Conservation (phyloP, 371 early-diverging fungal species). For the Rhizopus sp. region DNA sequence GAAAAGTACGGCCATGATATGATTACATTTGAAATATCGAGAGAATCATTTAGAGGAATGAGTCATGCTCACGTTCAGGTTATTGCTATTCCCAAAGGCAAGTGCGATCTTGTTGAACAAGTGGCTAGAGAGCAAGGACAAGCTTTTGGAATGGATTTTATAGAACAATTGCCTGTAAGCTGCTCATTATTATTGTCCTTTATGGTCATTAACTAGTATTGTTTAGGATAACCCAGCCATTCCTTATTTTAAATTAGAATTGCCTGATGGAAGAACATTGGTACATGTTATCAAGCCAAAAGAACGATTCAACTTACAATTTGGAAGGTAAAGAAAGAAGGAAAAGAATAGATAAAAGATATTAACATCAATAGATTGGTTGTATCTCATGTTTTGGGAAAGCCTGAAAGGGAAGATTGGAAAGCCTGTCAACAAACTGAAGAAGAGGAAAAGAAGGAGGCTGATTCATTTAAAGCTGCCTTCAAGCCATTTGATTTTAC, state of each 20-base stretch:
- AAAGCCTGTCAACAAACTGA: slow-evolving; percentile 59
- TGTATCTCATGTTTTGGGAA: slow-evolving; percentile 60
- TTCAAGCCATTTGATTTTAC: slow-evolving; percentile 62
- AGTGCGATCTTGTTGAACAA: slow-evolving; percentile 32
- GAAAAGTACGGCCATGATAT: slow-evolving; percentile 53
- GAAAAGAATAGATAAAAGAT: not conserved
- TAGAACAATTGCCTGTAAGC: slow-evolving; percentile 50
- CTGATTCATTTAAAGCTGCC: slow-evolving; percentile 52
- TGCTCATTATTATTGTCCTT: not conserved
- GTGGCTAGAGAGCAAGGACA: slow-evolving; percentile 40
- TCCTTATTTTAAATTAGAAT: slow-evolving; percentile 67
- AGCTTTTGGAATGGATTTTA: slow-evolving; percentile 34
- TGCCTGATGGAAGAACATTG: slow-evolving; percentile 55
- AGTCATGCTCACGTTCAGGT: slow-evolving; percentile 73
- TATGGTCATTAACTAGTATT: not conserved
- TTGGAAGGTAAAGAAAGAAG: slow-evolving; percentile 56
- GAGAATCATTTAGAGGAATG: slow-evolving; percentile 44
- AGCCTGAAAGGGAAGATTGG: slow-evolving; percentile 75
- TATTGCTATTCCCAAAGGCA: slow-evolving; percentile 46
- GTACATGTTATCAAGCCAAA: slow-evolving; percentile 47
- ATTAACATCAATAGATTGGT: slow-evolving; percentile 46
- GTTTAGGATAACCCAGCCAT: slow-evolving; percentile 30
- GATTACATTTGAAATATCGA: slow-evolving; percentile 73
- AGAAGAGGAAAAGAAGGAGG: slow-evolving; percentile 63
- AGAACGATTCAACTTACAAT: slow-evolving; percentile 67